phyloP scores from a whole-genome alignment of 495 filamentous ascomycete genomes.

The Sphaerosporella brunnea region DNA sequence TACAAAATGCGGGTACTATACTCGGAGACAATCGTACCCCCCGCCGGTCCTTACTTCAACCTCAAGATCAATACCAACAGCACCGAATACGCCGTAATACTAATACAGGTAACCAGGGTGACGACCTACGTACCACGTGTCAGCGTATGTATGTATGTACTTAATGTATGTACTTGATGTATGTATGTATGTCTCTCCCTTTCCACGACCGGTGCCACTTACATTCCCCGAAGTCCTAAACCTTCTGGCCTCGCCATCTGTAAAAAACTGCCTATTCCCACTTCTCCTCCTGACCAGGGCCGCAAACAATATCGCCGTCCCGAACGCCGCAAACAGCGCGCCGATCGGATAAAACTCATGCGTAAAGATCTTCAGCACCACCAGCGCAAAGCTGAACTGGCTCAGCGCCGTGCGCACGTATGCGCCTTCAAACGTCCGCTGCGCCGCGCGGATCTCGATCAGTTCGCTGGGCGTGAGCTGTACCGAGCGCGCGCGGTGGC shows the following conservation, averaged over 20 bases:
- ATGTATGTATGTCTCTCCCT: too few relatives aligned
- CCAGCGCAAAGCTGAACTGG: slow-evolving; percentile 85
- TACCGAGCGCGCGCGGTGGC: slow-evolving; percentile 71
- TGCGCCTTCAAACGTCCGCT: slow-evolving; percentile 92
- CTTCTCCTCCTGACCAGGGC: slow-evolving; percentile 67
- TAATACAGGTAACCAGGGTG: slow-evolving; percentile 63
- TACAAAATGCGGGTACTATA: too few relatives aligned
- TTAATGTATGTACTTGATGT: too few relatives aligned
- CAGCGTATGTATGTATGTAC: neutral
- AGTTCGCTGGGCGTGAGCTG: slow-evolving; percentile 68
- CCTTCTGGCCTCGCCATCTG: slow-evolving; percentile 46
- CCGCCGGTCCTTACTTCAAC: slow-evolving; percentile 8
- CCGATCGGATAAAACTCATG: slow-evolving; percentile 86
- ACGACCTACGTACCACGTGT: slow-evolving; percentile 53
- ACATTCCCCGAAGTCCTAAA: slow-evolving; percentile 79
- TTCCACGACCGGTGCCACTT: slow-evolving; percentile 2
- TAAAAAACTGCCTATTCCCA: slow-evolving; percentile 88
- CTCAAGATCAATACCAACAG: slow-evolving; percentile 58
- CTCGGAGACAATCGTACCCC: too few relatives aligned
- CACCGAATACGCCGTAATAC: slow-evolving; percentile 61
- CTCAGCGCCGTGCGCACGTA: slow-evolving; percentile 87
- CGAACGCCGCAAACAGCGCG: slow-evolving; percentile 80
- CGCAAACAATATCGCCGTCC: slow-evolving; percentile 62
- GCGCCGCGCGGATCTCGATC: slow-evolving; percentile 82
- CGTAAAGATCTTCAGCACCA: slow-evolving; percentile 93